Percentiles rank a stretch among this genome's conserved stretches.
These are phyloP conservation scores for Umbelopsis isabellina DNA, from an alignment of 192 early-diverging fungal genomes.

Conservation along the genomic window DNA sequence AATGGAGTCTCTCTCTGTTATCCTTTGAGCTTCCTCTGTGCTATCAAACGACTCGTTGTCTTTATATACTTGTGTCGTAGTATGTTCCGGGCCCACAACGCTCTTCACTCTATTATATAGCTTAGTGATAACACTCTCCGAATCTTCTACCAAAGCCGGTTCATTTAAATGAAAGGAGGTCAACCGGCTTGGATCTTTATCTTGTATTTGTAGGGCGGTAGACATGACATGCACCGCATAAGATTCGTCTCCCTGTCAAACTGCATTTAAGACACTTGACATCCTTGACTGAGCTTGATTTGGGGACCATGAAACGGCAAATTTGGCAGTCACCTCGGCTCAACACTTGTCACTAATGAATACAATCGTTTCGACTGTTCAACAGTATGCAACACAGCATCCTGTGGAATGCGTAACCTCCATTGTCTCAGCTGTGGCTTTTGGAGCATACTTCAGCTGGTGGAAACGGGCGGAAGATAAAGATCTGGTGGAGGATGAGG, in stretches of 20 bases:
- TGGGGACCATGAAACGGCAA: no score
- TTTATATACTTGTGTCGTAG: background rate
- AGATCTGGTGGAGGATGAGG: background rate
- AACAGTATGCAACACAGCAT: background rate
- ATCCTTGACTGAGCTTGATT: no score
- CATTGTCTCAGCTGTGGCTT: background rate
- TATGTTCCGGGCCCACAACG: conserved; percentile 3
- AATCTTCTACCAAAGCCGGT: background rate
- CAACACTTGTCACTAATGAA: background rate
- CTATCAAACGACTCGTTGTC: background rate
- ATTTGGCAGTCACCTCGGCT: background rate
- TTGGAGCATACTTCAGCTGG: background rate
- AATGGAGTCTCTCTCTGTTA: background rate
- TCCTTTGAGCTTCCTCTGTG: background rate
- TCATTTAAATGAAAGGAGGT: conserved; percentile 12
- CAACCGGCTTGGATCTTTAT: background rate
- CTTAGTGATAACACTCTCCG: conserved; percentile 9
- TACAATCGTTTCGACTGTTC: background rate
- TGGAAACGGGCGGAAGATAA: background rate
- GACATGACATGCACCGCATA: conserved; percentile 18
- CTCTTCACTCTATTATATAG: conserved; percentile 14
- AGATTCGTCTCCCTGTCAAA: conserved; percentile 14
- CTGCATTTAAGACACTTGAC: no score
- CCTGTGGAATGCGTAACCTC: background rate
- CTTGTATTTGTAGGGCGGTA: background rate